Evolutionary conservation across 2,329 filamentous ascomycete species (phyloP), one percentile per base, ranked within the genome.

Genomic region (Diplodia scrobiculata): DNA sequence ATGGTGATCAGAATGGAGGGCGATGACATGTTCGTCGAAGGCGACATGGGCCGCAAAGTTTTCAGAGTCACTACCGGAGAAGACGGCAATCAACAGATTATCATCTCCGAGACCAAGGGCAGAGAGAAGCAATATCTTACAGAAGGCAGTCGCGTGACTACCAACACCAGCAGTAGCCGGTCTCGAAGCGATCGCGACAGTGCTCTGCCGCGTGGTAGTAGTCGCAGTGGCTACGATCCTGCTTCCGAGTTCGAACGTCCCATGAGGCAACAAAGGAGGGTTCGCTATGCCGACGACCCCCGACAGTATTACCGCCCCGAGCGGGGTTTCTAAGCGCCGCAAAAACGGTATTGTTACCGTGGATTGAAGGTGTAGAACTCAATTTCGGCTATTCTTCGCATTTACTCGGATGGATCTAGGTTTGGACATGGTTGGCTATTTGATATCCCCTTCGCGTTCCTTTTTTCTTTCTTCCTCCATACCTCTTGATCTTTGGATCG

Each of bases 141-240:
- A 11, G 64, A 66, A 3, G 54, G 64, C 32, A 66, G 64, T 25
- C 64, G 47, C 21, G 54, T 59, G 2, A 66, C 64, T 3, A 59
- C 53, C 27, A 60, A 59, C 45, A 66, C 64, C 2, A 53, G 64
- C 32, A 66, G 64, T 34, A 66, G 54, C 32, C 36, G 47, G 2
- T 66, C 64, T n/a, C 53, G 64, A 17, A 59, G 64, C 47, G 64
- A 60, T 17, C 45, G 54, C 47, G 64, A 60, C 5, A 34, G 36
- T 17, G 25, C 10, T 21, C 32, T 45, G 13, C 50, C 48, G 11
- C 60, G 60, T 41, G 50, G 19, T 9, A 17, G n/a, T 32, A 53
- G 60, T 27, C 60, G 60, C 10, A 53, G 32, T 17, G 29, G 13
- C 21, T 19, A 47, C 11, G 60, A 64, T 5, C 48, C 48, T 5